Evolutionary conservation across 169 alveolate genomes (phyloP).

Genomic region (Plasmodium knowlesi): DNA sequence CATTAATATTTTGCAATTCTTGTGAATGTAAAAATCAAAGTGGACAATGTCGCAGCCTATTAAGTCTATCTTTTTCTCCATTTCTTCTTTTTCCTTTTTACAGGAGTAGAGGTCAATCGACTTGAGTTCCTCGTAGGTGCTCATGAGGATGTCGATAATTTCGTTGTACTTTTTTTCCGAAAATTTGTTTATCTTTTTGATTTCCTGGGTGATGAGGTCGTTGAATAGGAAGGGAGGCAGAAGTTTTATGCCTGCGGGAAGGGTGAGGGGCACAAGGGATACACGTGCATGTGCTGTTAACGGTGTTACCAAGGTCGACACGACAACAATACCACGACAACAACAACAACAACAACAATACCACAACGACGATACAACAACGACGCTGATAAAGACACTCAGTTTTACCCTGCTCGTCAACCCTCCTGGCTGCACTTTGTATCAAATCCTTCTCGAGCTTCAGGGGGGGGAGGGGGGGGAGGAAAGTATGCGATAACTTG

Average conservation of each 20-base stretch:
- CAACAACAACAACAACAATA: too few relatives aligned
- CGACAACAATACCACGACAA: too few relatives aligned
- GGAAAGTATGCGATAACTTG: too few relatives aligned
- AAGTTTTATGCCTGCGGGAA: slow-evolving; percentile 50
- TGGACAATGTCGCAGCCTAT: slow-evolving; percentile 78
- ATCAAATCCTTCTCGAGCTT: slow-evolving; percentile 63
- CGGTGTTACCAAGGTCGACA: neutral
- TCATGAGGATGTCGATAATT: slow-evolving; percentile 65
- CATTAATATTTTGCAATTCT: slow-evolving; percentile 75
- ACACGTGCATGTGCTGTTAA: neutral
- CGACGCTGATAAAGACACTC: neutral
- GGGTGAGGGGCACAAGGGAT: neutral
- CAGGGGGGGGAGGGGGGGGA: neutral
- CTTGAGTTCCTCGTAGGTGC: slow-evolving; percentile 64
- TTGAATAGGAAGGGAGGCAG: slow-evolving; percentile 74
- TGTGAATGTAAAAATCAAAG: slow-evolving; percentile 78
- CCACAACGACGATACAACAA: neutral
- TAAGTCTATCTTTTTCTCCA: slow-evolving; percentile 57
- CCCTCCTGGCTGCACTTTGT: slow-evolving; percentile 51
- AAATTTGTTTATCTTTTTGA: slow-evolving; percentile 77
- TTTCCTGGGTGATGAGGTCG: slow-evolving; percentile 78
- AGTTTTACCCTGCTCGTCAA: slow-evolving; percentile 54
- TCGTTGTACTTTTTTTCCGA: slow-evolving; percentile 77
- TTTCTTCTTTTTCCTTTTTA: neutral
- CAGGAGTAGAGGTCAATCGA: neutral